A percentile compares a stretch with the other conserved stretches of the same genome.
These are phyloP conservation scores for Colletotrichum scovillei DNA, from an alignment of 2,329 filamentous ascomycete genomes.

Conservation along the genomic window DNA sequence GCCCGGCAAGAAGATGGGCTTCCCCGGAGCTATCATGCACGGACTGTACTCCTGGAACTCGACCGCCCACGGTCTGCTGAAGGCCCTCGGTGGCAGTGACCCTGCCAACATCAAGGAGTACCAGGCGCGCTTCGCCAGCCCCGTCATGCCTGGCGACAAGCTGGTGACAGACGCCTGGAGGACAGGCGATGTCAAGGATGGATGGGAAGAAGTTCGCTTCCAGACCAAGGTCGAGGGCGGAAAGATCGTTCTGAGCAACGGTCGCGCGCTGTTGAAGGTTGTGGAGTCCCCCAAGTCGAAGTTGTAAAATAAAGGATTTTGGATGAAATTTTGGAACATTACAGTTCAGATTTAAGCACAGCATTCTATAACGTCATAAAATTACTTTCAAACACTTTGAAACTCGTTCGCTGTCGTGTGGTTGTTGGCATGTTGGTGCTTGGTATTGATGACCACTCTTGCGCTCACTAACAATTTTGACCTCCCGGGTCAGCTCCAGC, in stretches of 20 bases:
- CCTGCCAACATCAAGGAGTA: slow-evolving; percentile 88
- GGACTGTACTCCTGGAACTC: slow-evolving; percentile 91
- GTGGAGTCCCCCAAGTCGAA: slow-evolving; percentile 69
- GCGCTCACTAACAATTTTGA: slow-evolving; percentile 28
- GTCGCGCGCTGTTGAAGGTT: slow-evolving; percentile 80
- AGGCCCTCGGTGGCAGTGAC: slow-evolving; percentile 79
- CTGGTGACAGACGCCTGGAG: slow-evolving; percentile 85
- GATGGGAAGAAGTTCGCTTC: slow-evolving; percentile 87
- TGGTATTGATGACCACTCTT: background rate
- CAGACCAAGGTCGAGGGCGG: slow-evolving; percentile 81
- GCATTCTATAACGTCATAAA: background rate
- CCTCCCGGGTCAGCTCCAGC: background rate
- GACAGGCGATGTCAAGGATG: slow-evolving; percentile 73
- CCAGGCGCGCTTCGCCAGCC: slow-evolving; percentile 87
- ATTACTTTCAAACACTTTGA: background rate
- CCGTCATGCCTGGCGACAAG: slow-evolving; percentile 86
- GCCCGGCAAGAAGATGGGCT: slow-evolving; percentile 89
- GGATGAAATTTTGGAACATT: background rate
- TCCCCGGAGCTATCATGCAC: slow-evolving; percentile 89
- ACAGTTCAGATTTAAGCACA: background rate
- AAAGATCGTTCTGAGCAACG: slow-evolving; percentile 90
- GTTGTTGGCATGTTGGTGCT: background rate
- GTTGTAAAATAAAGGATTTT: slow-evolving; percentile 57
- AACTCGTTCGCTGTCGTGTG: background rate
- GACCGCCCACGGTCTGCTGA: slow-evolving; percentile 78